These are phyloP conservation scores for Tephrocybe sp. DNA, from an alignment of 768 basidiomycete genomes.

Conservation along the genomic window DNA sequence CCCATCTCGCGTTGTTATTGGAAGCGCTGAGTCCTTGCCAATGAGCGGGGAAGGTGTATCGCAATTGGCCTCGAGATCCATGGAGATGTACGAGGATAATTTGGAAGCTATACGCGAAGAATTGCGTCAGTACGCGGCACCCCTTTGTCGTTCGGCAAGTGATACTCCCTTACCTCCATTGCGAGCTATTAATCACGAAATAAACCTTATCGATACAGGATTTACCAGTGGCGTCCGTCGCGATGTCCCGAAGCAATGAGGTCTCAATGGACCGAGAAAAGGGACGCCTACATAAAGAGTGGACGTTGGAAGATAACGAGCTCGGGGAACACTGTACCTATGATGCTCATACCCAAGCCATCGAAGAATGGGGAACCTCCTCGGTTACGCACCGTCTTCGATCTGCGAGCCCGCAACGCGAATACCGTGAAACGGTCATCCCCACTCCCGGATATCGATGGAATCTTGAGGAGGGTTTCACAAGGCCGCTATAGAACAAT, in stretches of 20 bases:
- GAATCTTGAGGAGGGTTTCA: not conserved
- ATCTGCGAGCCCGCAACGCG: not conserved
- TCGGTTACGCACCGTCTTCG: not conserved
- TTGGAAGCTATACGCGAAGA: not conserved
- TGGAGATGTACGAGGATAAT: slow-evolving; percentile 7
- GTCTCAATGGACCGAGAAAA: not conserved
- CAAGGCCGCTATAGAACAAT: not conserved
- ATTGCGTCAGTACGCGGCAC: not conserved
- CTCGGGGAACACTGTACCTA: not conserved
- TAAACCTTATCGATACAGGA: not conserved
- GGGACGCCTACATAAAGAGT: not conserved
- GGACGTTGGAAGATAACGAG: slow-evolving; percentile 3
- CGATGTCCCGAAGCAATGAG: not conserved
- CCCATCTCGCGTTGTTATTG: slow-evolving; percentile 2
- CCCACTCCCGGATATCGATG: not conserved
- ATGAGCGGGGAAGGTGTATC: slow-evolving; percentile 12
- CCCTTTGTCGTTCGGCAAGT: not conserved
- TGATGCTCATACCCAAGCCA: not conserved
- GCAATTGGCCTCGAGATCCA: slow-evolving; percentile 6
- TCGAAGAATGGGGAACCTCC: not conserved
- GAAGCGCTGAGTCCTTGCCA: not conserved
- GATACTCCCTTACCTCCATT: slow-evolving; percentile 24
- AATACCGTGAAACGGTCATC: not conserved
- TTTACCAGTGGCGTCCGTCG: not conserved
- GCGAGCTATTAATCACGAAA: not conserved